A percentile compares a stretch with the other conserved stretches of the same genome.
Evolutionary conservation across 208 protist species (phyloP).

Genomic region (Trypanosoma rangeli): DNA sequence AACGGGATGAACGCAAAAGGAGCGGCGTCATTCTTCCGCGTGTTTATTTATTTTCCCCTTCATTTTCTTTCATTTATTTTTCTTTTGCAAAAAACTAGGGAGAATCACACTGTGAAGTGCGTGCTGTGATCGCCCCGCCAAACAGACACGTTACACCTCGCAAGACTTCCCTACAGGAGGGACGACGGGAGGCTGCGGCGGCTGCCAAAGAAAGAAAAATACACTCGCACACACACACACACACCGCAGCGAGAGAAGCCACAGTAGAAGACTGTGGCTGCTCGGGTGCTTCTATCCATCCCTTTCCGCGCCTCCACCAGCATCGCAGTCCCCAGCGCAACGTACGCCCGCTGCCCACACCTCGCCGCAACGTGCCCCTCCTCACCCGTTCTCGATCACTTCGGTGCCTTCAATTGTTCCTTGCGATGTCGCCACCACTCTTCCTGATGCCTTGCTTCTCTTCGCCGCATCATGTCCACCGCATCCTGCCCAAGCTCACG

Average conservation of each 20-base stretch:
- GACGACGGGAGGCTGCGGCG: neutral
- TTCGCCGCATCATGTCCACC: constrained; percentile 71
- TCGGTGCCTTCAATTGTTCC: constrained; percentile 69
- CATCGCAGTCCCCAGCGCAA: neutral
- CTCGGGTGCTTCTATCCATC: neutral
- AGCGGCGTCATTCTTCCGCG: neutral
- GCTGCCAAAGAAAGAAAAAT: neutral
- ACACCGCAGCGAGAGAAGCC: neutral
- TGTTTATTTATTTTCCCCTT: neutral
- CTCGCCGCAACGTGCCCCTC: neutral
- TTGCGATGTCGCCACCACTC: constrained; percentile 77
- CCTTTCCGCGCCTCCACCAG: neutral
- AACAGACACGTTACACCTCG: neutral
- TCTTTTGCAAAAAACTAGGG: neutral
- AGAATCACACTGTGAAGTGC: neutral
- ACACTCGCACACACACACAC: neutral
- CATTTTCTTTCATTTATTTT: constrained; percentile 1
- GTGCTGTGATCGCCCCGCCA: neutral
- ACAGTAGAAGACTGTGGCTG: too few relatives aligned
- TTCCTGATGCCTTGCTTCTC: constrained; percentile 60
- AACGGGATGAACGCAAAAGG: too few relatives aligned
- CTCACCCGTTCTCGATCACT: constrained; percentile 28
- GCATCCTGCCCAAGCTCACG: constrained; percentile 74
- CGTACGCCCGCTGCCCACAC: neutral
- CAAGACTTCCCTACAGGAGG: neutral